Evolutionary conservation across 805 yeast species (phyloP).

Genomic region (Saccharomycopsis sp.): DNA sequence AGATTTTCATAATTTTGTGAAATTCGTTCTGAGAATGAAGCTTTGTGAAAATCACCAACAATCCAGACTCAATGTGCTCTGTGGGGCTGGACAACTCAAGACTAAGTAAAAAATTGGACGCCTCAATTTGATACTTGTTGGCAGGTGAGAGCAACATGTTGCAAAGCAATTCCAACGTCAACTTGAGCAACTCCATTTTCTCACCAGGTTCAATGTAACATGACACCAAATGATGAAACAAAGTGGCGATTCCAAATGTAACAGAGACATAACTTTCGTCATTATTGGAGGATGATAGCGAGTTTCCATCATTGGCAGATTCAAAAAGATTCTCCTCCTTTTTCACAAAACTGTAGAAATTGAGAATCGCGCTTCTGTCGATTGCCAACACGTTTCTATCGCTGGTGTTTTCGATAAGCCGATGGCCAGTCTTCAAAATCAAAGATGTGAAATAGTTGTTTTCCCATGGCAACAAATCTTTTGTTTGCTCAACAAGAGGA

Average conservation of each 20-base stretch:
- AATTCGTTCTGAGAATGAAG: conserved; percentile 27
- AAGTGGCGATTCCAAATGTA: conserved; percentile 36
- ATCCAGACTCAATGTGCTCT: conserved; percentile 62
- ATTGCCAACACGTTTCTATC: neutral
- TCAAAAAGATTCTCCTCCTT: neutral
- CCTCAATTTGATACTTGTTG: conserved; percentile 60
- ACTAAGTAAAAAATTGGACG: conserved; percentile 54
- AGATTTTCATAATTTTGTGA: conserved; percentile 30
- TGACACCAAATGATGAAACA: conserved; percentile 32
- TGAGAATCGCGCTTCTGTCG: conserved; percentile 1
- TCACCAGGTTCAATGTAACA: conserved; percentile 27
- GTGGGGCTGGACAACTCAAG: conserved; percentile 46
- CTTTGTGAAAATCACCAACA: conserved; percentile 46
- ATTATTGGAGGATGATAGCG: neutral
- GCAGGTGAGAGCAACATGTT: conserved; percentile 37
- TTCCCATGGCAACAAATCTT: neutral
- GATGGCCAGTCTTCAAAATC: conserved; percentile 2
- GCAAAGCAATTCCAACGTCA: conserved; percentile 45
- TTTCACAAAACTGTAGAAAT: conserved; percentile 6
- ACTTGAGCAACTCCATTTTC: conserved; percentile 32
- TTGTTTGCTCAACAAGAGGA: neutral
- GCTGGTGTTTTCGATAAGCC: neutral
- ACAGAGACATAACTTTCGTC: conserved; percentile 23
- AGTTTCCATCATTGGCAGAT: neutral
- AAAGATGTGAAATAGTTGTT: neutral